phyloP scores from a whole-genome alignment of 1,284 basidiomycete species.

The Sanghuangporus weigelae region DNA sequence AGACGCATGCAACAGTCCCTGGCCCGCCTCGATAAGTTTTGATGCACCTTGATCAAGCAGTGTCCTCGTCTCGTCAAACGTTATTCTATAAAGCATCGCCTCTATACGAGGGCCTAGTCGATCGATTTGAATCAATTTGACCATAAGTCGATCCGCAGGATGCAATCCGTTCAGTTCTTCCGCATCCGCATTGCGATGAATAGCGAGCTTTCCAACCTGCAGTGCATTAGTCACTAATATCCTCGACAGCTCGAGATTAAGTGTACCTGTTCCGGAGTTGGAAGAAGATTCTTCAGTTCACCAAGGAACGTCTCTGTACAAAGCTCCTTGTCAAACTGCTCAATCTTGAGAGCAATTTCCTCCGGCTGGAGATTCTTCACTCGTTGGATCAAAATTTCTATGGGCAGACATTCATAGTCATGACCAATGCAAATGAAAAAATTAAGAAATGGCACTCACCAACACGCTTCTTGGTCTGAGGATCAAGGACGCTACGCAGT shows the following conservation, averaged over 20 bases:
- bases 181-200: conserved; percentile 84
- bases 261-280: conserved; percentile 80
- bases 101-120: conserved; percentile 89
- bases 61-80: conserved; percentile 78
- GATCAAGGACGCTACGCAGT: conserved; percentile 85
- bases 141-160: conserved; percentile 94
- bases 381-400: conserved; percentile 87
- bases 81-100: conserved; percentile 88
- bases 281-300: conserved; percentile 81
- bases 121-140: conserved; percentile 93
- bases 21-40: conserved; percentile 77
- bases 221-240: conserved; percentile 16
- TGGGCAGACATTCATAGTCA: background rate
- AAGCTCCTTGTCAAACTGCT: conserved; percentile 79
- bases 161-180: conserved; percentile 88
- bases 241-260: conserved; percentile 17
- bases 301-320: conserved; percentile 86
- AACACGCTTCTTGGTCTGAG: conserved; percentile 86
- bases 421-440: background rate
- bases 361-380: conserved; percentile 80
- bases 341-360: conserved; percentile 77
- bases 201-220: conserved; percentile 86
- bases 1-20: conserved; percentile 70
- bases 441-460: conserved; percentile 44
- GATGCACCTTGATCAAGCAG: conserved; percentile 75